Evolutionary conservation across 768 basidiomycete species (phyloP).

Genomic region (Termitomyces sp.): DNA sequence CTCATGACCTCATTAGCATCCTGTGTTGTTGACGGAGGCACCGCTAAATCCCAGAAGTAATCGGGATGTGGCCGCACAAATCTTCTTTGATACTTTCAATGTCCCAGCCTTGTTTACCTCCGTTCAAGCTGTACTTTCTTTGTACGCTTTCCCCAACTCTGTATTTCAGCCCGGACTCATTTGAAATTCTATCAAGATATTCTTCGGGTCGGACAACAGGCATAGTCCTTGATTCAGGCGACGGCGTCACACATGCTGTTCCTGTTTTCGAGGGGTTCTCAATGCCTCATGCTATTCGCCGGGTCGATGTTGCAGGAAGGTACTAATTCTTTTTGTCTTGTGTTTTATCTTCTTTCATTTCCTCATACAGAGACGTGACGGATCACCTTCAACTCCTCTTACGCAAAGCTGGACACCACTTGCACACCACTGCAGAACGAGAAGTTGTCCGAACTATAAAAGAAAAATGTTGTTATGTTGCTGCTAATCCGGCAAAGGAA

Average conservation of each 20-base stretch:
- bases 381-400: slow-evolving; percentile 93
- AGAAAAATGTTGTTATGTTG: slow-evolving; percentile 96
- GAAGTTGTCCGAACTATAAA: slow-evolving; percentile 97
- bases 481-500: slow-evolving; percentile 88
- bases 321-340: slow-evolving; percentile 25
- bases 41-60: slow-evolving; percentile 96
- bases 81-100: slow-evolving; percentile 99
- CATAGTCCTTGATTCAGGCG: slow-evolving; percentile 98
- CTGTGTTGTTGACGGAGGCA: slow-evolving; percentile 94
- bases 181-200: slow-evolving; percentile 54
- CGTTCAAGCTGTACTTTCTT: slow-evolving; percentile 92
- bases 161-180: slow-evolving; percentile 6
- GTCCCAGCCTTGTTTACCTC: slow-evolving; percentile 96
- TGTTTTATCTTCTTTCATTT: slow-evolving; percentile 10
- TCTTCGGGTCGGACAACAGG: slow-evolving; percentile 98
- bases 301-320: slow-evolving; percentile 97
- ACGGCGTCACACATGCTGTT: slow-evolving; percentile 97
- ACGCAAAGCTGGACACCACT: slow-evolving; percentile 89
- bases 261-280: slow-evolving; percentile 99
- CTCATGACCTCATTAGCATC: slow-evolving; percentile 62
- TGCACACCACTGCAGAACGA: slow-evolving; percentile 95
- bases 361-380: slow-evolving; percentile 78
- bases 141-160: slow-evolving; percentile 51
- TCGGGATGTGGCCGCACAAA: slow-evolving; percentile 94
- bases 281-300: slow-evolving; percentile 96